Conservation (phyloP, 352 stramenopile genomes). For the Phytopythium litorale region DNA sequence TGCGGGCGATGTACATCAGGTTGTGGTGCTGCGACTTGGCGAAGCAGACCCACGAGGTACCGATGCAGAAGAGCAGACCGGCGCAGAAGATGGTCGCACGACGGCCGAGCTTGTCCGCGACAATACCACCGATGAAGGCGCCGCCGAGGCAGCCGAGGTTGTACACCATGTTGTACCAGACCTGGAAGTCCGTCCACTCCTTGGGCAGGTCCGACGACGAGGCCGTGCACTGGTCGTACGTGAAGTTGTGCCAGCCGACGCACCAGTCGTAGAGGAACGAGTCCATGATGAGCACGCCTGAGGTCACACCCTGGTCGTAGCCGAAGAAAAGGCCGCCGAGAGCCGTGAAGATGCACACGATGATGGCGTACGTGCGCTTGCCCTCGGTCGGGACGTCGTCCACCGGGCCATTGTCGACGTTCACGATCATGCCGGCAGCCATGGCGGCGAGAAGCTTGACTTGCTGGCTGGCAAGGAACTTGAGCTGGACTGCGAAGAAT, state of each 20-base stretch:
- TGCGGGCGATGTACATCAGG: constrained; percentile 21
- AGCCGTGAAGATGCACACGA: constrained; percentile 27
- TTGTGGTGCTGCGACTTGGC: constrained; percentile 17
- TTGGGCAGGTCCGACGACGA: constrained; percentile 9
- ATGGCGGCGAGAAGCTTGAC: background rate
- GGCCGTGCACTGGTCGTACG: constrained; percentile 12
- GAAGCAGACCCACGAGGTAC: constrained; percentile 31
- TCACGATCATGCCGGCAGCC: background rate
- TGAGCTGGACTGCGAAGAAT: background rate
- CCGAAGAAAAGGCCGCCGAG: constrained; percentile 9
- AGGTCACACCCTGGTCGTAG: constrained; percentile 28
- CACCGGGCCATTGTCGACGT: background rate
- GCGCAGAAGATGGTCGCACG: constrained; percentile 33
- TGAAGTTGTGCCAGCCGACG: constrained; percentile 27
- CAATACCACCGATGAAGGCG: constrained; percentile 14
- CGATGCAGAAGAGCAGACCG: constrained; percentile 30
- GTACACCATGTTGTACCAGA: constrained; percentile 18
- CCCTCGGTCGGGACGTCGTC: constrained; percentile 24
- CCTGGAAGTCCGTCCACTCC: constrained; percentile 12
- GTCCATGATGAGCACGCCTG: constrained; percentile 37
- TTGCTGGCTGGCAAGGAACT: background rate
- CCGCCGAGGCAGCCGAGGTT: constrained; percentile 21
- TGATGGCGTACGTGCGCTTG: constrained; percentile 28
- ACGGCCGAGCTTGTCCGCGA: constrained; percentile 21
- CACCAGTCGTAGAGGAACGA: constrained; percentile 39